Percentiles rank a stretch among this genome's conserved stretches.
phyloP scores from a whole-genome alignment of 768 basidiomycete species.

The Austroboletus eburneus region DNA sequence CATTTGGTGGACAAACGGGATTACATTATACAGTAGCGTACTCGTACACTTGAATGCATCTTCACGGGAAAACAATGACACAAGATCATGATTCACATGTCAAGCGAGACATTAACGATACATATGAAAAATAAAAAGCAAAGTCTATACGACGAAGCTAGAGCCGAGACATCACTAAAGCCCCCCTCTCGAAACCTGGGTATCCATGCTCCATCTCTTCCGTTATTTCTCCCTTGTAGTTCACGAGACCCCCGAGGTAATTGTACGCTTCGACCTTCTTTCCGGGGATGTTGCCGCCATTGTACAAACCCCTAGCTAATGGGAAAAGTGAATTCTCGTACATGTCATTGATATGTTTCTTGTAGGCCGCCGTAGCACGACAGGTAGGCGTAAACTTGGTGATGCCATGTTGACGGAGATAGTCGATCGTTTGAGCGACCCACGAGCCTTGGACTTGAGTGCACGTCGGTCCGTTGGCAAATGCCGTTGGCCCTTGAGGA shows the following conservation, averaged over 20 bases:
- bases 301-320: neutral
- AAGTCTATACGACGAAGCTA: too few relatives aligned
- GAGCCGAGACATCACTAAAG: neutral
- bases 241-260: neutral
- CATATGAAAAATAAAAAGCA: too few relatives aligned
- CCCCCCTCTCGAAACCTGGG: constrained; percentile 3
- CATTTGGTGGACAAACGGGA: too few relatives aligned
- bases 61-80: too few relatives aligned
- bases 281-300: neutral
- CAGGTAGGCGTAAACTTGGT: neutral
- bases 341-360: neutral
- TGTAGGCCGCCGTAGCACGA: neutral
- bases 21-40: too few relatives aligned
- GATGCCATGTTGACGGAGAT: neutral
- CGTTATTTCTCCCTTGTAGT: constrained; percentile 1
- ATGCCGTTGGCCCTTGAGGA: constrained; percentile 2
- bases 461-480: constrained; percentile 2
- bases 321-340: neutral
- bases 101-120: too few relatives aligned
- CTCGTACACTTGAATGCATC: too few relatives aligned
- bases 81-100: too few relatives aligned
- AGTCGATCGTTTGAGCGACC: constrained; percentile 3
- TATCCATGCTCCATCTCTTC: constrained; percentile 1
- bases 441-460: neutral
- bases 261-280: neutral